Evolutionary conservation across 768 basidiomycete genomes (phyloP).

Genomic region (Neoboletus subvelutipes): DNA sequence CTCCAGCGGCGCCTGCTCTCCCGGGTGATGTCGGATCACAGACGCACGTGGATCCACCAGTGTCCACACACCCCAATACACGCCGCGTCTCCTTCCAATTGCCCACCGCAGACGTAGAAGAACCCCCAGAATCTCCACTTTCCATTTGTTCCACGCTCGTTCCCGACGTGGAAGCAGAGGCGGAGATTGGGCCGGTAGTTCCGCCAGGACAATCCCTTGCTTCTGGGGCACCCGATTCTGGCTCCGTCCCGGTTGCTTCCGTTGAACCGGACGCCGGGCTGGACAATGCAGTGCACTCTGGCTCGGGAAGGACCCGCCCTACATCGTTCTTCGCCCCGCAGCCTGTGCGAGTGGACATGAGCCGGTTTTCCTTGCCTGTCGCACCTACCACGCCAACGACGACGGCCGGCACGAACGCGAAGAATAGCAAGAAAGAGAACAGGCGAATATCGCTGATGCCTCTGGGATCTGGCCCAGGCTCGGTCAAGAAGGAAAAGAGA

Average conservation of each 20-base stretch:
- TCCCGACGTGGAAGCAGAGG: not conserved
- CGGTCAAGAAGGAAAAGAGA: slow-evolving; percentile 16
- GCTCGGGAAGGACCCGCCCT: not conserved
- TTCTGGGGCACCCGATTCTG: not conserved
- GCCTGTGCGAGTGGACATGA: slow-evolving; percentile 4
- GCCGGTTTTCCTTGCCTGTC: slow-evolving; percentile 22
- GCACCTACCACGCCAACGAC: not conserved
- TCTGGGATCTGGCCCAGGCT: not conserved
- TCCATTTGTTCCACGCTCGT: slow-evolving; percentile 20
- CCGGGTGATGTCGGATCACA: not conserved
- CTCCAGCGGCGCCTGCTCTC: not conserved
- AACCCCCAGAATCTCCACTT: not conserved
- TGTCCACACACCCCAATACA: not conserved
- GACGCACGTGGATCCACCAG: not conserved
- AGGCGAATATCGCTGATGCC: slow-evolving; percentile 3
- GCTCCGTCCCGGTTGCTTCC: not conserved
- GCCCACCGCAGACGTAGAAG: not conserved
- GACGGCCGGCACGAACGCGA: not conserved
- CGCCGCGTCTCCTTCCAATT: slow-evolving; percentile 13
- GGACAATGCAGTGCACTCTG: not conserved
- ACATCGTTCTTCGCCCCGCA: slow-evolving; percentile 16
- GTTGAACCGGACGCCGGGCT: not conserved
- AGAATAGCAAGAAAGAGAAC: not conserved
- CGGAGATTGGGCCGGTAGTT: not conserved
- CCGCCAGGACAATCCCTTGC: not conserved